Conservation (phyloP, 2,329 filamentous ascomycete species). For the Epichloe elymi region DNA sequence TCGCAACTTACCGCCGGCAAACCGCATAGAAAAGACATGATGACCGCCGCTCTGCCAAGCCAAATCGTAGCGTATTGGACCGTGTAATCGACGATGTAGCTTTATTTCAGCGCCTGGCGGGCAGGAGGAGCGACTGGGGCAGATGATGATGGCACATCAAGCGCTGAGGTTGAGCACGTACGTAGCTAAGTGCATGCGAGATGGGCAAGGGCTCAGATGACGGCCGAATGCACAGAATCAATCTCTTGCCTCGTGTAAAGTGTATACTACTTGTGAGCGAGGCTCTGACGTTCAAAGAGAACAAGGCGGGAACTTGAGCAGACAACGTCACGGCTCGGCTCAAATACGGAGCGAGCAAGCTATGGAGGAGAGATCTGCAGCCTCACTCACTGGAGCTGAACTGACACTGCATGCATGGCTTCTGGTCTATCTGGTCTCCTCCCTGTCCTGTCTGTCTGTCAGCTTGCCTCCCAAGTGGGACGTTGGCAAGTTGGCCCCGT, state of each 20-base stretch:
- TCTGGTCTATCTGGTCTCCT: neutral
- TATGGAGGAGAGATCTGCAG: neutral
- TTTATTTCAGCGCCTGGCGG: neutral
- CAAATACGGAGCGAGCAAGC: neutral
- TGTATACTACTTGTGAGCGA: too few relatives aligned
- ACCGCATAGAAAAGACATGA: conserved; percentile 13
- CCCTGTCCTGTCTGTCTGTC: neutral
- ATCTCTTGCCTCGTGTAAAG: neutral
- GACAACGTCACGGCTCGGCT: neutral
- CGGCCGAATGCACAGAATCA: neutral
- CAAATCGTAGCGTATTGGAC: neutral
- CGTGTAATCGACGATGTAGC: neutral
- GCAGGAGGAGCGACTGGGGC: neutral
- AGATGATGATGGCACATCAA: neutral
- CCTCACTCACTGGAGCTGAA: neutral
- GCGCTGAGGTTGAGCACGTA: neutral
- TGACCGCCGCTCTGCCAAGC: neutral
- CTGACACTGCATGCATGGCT: neutral
- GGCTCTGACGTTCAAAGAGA: neutral
- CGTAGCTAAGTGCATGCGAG: neutral
- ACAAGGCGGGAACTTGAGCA: neutral
- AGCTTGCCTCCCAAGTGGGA: neutral
- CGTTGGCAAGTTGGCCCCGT: too few relatives aligned
- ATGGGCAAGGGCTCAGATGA: neutral
- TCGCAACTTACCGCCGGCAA: conserved; percentile 12